phyloP scores from a whole-genome alignment of 2,329 filamentous ascomycete species.

The Fusarium sacchari region DNA sequence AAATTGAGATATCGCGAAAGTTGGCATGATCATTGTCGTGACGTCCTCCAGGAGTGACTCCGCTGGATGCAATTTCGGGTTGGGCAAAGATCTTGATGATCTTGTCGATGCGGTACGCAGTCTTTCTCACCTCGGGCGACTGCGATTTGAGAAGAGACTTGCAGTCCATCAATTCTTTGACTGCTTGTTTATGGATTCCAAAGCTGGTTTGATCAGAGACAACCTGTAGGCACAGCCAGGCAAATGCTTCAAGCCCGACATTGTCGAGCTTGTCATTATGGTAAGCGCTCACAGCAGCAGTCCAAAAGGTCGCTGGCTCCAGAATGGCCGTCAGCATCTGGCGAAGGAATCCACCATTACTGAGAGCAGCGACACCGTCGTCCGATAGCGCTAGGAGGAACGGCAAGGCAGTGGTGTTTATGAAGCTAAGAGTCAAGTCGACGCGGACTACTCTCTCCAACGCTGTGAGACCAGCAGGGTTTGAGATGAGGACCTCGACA shows the following conservation, averaged over 20 bases:
- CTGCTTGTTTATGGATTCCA: background rate
- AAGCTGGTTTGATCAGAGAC: conserved; percentile 33
- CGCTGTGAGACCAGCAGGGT: conserved; percentile 31
- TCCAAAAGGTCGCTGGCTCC: conserved; percentile 66
- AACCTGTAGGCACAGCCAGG: conserved; percentile 62
- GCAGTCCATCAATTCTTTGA: conserved; percentile 41
- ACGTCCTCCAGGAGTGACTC: conserved; percentile 66
- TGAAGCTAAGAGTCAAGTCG: conserved; percentile 43
- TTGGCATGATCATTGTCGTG: conserved; percentile 78
- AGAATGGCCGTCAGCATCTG: conserved; percentile 56
- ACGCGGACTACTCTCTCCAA: conserved; percentile 42
- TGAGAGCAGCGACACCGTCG: conserved; percentile 27
- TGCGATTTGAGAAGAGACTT: conserved; percentile 40
- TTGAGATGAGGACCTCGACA: conserved; percentile 44
- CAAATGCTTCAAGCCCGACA: conserved; percentile 50
- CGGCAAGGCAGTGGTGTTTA: conserved; percentile 33
- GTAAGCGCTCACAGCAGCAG: conserved; percentile 52
- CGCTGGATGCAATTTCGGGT: background rate
- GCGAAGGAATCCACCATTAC: conserved; percentile 32
- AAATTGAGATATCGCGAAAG: conserved; percentile 69
- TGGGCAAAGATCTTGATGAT: conserved; percentile 44
- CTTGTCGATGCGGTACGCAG: conserved; percentile 53
- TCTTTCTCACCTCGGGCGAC: conserved; percentile 36
- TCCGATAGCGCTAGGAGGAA: conserved; percentile 25
- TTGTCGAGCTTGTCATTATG: conserved; percentile 45